phyloP scores from a whole-genome alignment of 768 basidiomycete genomes.

The Suillus occidentalis region DNA sequence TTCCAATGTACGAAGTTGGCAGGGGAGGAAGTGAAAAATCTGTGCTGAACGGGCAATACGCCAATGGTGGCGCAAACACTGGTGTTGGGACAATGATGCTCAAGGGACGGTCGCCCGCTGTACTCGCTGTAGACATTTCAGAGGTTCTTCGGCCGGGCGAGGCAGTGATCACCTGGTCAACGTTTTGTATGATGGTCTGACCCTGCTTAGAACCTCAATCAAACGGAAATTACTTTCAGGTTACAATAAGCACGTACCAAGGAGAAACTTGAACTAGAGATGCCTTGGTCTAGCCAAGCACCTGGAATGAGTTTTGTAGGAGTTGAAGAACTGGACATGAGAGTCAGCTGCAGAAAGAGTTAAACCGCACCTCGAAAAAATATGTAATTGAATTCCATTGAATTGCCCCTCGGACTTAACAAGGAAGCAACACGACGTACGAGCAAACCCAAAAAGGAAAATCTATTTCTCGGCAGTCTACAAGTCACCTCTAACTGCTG shows the following conservation, averaged over 20 bases:
- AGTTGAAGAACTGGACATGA: conserved; percentile 16
- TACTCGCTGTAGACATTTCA: conserved; percentile 1
- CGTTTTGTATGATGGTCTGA: not conserved
- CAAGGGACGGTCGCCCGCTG: conserved; percentile 12
- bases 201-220: not conserved
- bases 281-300: conserved; percentile 22
- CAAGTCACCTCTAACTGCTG: conserved; percentile 75
- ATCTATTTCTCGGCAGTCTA: conserved; percentile 39
- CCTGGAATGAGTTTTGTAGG: conserved; percentile 20
- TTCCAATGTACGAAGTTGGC: conserved; percentile 28
- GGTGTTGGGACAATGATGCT: conserved; percentile 31
- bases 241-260: not conserved
- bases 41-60: conserved; percentile 34
- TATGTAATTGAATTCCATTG: not conserved
- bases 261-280: not conserved
- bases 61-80: conserved; percentile 26
- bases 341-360: conserved; percentile 11
- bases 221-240: not conserved
- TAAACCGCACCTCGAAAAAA: not conserved
- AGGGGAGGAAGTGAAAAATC: conserved; percentile 32
- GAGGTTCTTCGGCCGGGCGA: not conserved
- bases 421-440: conserved; percentile 17
- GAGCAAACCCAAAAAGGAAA: conserved; percentile 19
- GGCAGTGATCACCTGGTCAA: not conserved
- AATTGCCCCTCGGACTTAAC: conserved; percentile 11